Evolutionary conservation across 2,329 filamentous ascomycete genomes (phyloP).

Genomic region (Monosporascus sp.): DNA sequence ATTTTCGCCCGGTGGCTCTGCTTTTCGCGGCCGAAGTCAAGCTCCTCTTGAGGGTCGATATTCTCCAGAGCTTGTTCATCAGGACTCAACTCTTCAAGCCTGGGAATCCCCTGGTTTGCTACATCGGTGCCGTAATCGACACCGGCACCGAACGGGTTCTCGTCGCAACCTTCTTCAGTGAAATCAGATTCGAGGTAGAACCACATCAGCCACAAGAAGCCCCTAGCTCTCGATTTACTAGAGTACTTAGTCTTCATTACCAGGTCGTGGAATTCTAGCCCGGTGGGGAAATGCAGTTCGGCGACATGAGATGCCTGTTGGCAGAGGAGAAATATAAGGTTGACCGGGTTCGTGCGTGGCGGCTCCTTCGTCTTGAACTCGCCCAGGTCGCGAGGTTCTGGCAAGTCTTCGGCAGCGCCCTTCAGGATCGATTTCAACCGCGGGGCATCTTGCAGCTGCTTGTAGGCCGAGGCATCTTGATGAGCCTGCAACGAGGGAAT

Average conservation of each 20-base stretch:
- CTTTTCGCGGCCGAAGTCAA: conserved; percentile 41
- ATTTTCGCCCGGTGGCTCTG: conserved; percentile 70
- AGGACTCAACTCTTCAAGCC: conserved; percentile 57
- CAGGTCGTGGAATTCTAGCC: conserved; percentile 90
- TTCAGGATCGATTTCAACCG: conserved; percentile 96
- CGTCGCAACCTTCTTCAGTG: conserved; percentile 75
- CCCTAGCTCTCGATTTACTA: conserved; percentile 75
- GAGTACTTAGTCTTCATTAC: conserved; percentile 85
- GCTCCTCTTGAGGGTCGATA: conserved; percentile 56
- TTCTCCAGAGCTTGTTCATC: conserved; percentile 67
- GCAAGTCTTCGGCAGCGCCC: conserved; percentile 83
- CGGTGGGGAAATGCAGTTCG: conserved; percentile 81
- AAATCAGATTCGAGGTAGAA: conserved; percentile 98
- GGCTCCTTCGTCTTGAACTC: conserved; percentile 65
- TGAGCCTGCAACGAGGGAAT: conserved; percentile 94
- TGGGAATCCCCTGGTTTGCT: conserved; percentile 64
- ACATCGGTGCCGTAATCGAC: conserved; percentile 61
- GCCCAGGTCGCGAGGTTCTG: conserved; percentile 77
- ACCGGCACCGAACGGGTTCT: conserved; percentile 81
- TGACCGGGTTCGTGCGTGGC: conserved; percentile 88
- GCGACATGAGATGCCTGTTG: conserved; percentile 87
- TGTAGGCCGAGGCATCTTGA: conserved; percentile 93
- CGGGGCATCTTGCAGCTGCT: conserved; percentile 94
- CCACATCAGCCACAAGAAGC: conserved; percentile 98
- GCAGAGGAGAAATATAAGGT: conserved; percentile 91